Evolutionary conservation across 768 basidiomycete species (phyloP), one percentile per base, ranked within the genome.

Genomic region (Tulasnella sp.): DNA sequence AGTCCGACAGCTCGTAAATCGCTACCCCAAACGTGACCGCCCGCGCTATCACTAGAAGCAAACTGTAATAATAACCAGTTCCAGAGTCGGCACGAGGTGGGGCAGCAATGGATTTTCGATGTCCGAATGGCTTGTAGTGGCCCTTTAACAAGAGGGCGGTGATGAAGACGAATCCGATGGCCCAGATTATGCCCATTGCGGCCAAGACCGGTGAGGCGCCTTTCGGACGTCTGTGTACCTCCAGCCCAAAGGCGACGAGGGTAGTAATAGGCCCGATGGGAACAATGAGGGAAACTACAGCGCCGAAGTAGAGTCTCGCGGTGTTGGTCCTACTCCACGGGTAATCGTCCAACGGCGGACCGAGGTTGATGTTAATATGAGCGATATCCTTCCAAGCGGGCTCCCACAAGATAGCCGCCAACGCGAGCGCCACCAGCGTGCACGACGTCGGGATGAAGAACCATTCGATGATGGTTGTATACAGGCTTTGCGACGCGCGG

Each of bases 251-350:
- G 9, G 69, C 69, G 16, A 70, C 69, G 7, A 70, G 34, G 12
- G 69, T 70, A 22, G 69, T 70, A 34, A 70, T 52, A 42, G 69
- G 69, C 19, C 69, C 69, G 34, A 70, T 52, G 69, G 69, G 69
- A 19, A 52, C 47, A 9, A 70, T 42, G 16, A 70, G 5, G 42
- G 22, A 42, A 26, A 70, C 47, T 16, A 62, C 69, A 26, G 41
- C 69, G 26, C 42, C 44, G 22, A 70, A 34, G 41, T 37, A 52
- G 16, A 52, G 47, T 17, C 36, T 41, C 8, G 42, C 35, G 40
- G 42, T 47, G 34, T 40, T 70, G 40, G 39, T 42, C 29, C 69
- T 41, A 16, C 40, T 70, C 69, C 69, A 70, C 4, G 69, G 69
- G 42, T 70, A 70, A 52, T 41, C 35, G 7, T 52, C 40, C 32